phyloP scores from a whole-genome alignment of 257 asterid species.

The Penstemon barbatus region DNA sequence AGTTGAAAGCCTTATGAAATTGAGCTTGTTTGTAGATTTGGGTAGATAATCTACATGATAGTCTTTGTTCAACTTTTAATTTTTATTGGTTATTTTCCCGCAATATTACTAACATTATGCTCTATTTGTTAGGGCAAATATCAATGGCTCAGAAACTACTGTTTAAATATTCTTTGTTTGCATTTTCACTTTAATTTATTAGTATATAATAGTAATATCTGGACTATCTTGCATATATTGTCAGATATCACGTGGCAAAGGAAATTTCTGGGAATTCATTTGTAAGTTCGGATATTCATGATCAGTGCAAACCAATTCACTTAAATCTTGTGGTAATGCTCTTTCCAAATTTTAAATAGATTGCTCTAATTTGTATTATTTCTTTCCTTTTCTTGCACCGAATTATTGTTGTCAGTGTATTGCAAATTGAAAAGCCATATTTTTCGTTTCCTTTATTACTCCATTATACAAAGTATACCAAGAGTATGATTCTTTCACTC shows the following conservation, averaged over 20 bases:
- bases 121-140: neutral
- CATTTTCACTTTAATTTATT: neutral
- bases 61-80: neutral
- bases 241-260: slow-evolving; percentile 69
- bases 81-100: neutral
- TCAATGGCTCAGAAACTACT: no score
- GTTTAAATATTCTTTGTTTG: no score
- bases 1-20: no score
- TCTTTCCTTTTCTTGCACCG: no score
- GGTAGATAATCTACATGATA: no score
- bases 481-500: neutral
- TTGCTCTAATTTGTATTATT: no score
- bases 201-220: neutral
- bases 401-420: neutral
- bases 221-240: slow-evolving; percentile 16
- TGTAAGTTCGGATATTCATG: slow-evolving; percentile 54
- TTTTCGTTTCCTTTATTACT: neutral
- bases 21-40: no score
- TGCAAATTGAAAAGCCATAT: neutral
- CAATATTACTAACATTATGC: neutral
- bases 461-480: neutral
- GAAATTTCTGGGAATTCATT: slow-evolving; percentile 49
- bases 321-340: slow-evolving; percentile 85
- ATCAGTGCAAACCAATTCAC: slow-evolving; percentile 80
- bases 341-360: slow-evolving; percentile 13